Evolutionary conservation across 257 asterid genomes (phyloP).

Genomic region (Echites panduratus): DNA sequence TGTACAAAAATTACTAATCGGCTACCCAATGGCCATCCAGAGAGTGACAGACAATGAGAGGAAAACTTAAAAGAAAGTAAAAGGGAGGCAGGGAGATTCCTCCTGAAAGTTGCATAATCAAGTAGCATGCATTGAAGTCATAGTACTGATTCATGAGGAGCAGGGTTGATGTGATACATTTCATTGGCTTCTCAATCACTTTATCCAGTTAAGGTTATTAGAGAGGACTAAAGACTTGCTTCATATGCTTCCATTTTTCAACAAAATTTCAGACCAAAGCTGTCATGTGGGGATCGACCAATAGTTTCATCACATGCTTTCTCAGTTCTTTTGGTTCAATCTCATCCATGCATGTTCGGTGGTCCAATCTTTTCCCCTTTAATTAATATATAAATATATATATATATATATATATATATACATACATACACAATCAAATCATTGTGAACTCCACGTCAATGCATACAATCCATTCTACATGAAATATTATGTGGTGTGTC

Average conservation of each 20-base stretch:
- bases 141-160: background rate
- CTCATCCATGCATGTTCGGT: background rate
- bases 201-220: slow-evolving; percentile 45
- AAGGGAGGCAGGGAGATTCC: slow-evolving; percentile 16
- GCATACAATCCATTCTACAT: too few relatives aligned
- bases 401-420: too few relatives aligned
- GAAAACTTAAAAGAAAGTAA: slow-evolving; percentile 1
- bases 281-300: slow-evolving; percentile 27
- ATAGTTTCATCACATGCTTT: slow-evolving; percentile 34
- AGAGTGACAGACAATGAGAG: slow-evolving; percentile 6
- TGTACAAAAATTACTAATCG: background rate
- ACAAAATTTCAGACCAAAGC: slow-evolving; percentile 34
- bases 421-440: too few relatives aligned
- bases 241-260: slow-evolving; percentile 33
- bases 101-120: slow-evolving; percentile 6
- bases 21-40: background rate
- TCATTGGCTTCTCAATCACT: slow-evolving; percentile 18
- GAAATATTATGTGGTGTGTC: too few relatives aligned
- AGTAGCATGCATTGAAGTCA: slow-evolving; percentile 7
- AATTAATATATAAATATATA: too few relatives aligned
- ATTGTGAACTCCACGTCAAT: too few relatives aligned
- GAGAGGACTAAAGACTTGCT: slow-evolving; percentile 9
- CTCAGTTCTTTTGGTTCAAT: background rate
- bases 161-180: slow-evolving; percentile 30
- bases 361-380: background rate